Conservation (phyloP, 345 rosid genomes). For the Lepidium africanum region DNA sequence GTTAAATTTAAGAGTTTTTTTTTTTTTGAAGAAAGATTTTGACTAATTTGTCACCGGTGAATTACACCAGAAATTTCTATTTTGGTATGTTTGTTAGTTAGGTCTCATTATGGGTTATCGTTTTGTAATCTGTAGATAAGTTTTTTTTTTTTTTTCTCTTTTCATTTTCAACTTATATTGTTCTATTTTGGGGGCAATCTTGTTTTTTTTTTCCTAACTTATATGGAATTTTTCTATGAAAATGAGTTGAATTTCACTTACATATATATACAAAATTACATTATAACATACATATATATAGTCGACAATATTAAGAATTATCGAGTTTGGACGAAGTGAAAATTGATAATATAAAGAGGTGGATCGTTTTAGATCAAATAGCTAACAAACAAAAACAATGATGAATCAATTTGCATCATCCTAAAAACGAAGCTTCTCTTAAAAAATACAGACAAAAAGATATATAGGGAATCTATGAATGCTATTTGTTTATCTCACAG, state of each 20-base stretch:
- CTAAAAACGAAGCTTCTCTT: not conserved
- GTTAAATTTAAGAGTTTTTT: not conserved
- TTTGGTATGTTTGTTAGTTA: conserved; percentile 24
- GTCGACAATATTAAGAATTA: not conserved
- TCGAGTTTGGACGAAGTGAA: not conserved
- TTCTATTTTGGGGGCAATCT: conserved; percentile 6
- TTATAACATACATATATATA: not conserved
- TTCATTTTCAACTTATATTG: not conserved
- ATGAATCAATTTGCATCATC: not conserved
- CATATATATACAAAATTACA: not conserved
- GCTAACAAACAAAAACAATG: not conserved
- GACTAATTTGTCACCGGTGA: conserved; percentile 10
- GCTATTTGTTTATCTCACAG: conserved; percentile 35
- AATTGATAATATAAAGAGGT: not conserved
- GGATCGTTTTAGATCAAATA: not conserved
- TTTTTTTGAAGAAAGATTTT: not conserved
- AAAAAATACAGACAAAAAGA: not conserved
- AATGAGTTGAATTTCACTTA: not conserved
- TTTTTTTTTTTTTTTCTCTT: not conserved
- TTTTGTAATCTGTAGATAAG: not conserved
- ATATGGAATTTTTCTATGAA: not conserved
- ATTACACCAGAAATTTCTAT: conserved; percentile 12
- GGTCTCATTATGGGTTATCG: not conserved
- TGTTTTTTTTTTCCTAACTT: not conserved
- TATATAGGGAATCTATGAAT: not conserved